Evolutionary conservation across 2,329 filamentous ascomycete genomes (phyloP).

Genomic region (Biscogniauxia mediterranea): DNA sequence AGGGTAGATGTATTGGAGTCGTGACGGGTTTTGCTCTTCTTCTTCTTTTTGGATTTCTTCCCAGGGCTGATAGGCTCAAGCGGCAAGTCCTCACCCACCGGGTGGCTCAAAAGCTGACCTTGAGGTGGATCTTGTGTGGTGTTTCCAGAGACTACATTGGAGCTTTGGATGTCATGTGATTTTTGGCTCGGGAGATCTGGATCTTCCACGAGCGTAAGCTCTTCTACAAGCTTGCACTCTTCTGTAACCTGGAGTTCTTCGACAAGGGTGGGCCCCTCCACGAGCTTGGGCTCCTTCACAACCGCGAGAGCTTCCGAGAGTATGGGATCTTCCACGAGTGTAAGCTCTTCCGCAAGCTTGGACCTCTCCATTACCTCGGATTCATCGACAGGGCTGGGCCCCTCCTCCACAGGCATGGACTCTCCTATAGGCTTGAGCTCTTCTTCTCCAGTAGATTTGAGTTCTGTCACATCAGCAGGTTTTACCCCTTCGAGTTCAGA

Average conservation of each 20-base stretch:
- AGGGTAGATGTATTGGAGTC: background rate
- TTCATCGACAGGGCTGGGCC: background rate
- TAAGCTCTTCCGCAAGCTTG: background rate
- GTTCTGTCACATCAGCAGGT: background rate
- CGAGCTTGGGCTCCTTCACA: background rate
- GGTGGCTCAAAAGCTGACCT: background rate
- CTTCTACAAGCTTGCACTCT: background rate
- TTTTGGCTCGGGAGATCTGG: background rate
- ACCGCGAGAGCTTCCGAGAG: background rate
- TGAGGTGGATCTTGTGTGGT: background rate
- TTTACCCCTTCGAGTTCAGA: background rate
- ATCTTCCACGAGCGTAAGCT: background rate
- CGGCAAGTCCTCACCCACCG: background rate
- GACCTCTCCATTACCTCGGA: background rate
- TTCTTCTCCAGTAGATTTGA: background rate
- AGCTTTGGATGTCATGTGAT: background rate
- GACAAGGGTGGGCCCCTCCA: background rate
- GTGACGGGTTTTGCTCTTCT: constrained; percentile 9
- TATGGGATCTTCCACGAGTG: background rate
- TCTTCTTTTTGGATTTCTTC: constrained; percentile 27
- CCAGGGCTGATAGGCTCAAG: constrained; percentile 15
- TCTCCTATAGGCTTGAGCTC: background rate
- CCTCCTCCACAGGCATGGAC: background rate
- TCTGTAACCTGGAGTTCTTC: background rate
- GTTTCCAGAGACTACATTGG: background rate